phyloP scores from a whole-genome alignment of 1,139 yeast species.

The Yamadazyma dendronema region DNA sequence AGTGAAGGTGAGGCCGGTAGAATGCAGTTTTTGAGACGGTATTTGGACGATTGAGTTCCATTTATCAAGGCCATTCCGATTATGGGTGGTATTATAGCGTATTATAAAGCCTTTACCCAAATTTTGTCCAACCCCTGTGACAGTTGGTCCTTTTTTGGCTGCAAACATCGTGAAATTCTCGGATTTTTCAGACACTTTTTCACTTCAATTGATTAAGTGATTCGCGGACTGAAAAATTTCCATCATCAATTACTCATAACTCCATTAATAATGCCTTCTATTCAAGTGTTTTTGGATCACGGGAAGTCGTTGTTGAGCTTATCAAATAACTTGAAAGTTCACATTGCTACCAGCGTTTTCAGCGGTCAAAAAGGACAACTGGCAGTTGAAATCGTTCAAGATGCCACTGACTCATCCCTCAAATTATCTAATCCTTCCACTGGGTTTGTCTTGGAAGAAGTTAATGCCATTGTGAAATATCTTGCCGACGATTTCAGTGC shows the following conservation, averaged over 20 bases:
- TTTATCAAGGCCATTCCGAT: background rate
- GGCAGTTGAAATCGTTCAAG: constrained; percentile 12
- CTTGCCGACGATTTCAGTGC: constrained; percentile 48
- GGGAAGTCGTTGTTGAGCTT: constrained; percentile 40
- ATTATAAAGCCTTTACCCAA: background rate
- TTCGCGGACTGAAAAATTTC: background rate
- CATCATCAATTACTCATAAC: background rate
- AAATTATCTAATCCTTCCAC: constrained; percentile 32
- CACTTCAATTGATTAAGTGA: no score
- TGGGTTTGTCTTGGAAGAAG: constrained; percentile 60
- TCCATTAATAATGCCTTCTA: constrained; percentile 2
- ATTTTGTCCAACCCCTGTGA: background rate
- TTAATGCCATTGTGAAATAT: constrained; percentile 81
- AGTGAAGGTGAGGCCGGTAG: constrained; percentile 9
- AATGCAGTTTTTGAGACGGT: background rate
- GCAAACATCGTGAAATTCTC: background rate
- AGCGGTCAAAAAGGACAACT: constrained; percentile 24
- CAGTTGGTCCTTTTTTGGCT: background rate
- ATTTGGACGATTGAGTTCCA: constrained; percentile 5
- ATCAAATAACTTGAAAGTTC: constrained; percentile 58
- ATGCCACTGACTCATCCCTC: constrained; percentile 35
- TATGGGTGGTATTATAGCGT: background rate
- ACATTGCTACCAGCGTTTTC: constrained; percentile 49
- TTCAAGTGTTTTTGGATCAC: constrained; percentile 42
- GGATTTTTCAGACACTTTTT: no score